Evolutionary conservation across 805 yeast species (phyloP), one percentile per base, ranked within the genome.

Genomic region (Candida sphagnicola): DNA sequence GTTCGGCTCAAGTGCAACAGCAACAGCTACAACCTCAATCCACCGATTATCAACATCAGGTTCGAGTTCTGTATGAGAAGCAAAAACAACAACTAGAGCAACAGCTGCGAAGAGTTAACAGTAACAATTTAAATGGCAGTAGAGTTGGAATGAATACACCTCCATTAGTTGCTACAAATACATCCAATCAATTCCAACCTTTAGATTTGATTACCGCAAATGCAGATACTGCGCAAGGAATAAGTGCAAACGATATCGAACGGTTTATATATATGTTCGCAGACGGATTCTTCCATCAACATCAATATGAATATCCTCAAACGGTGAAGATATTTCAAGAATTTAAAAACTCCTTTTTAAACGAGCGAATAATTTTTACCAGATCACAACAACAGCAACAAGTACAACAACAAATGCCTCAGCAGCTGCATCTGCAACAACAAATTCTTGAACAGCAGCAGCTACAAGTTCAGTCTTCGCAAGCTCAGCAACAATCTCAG

Each of bases 301-400:
- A 64, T 47, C 65, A 58, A 39, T 62, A 55, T 42, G 70, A 65
- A 34, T 69, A 65, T 39, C 74, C 74, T 3, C 71, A 67, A 43
- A 66, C 73, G 12, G 49, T 62, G 31, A 65, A 67, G 48, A 51
- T 64, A 10, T 69, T 67, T 48, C 72, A 66, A 42, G 71, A 68
- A 41, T 67, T 69, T 49, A 68, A 68, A 47, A 55, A 50, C 34
- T 57, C 72, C 15, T 68, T 69, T 40, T 54, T 58, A 37, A 65
- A 65, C 38, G 74, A 69, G 48, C 44, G 72, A 40, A 61, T 67
- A 26, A 57, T 62, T n/a, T 62, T 57, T 38, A 43, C 53, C 34
- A 40, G 58, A 28, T 48, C 57, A 4, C 41, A 48, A 21, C 54
- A 47, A 29, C 54, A 49, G 31, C 53, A 40, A 16, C 46, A 39